Evolutionary conservation across 805 yeast species (phyloP), one percentile per base, ranked within the genome.

Genomic region (Metschnikowia arizonensis): DNA sequence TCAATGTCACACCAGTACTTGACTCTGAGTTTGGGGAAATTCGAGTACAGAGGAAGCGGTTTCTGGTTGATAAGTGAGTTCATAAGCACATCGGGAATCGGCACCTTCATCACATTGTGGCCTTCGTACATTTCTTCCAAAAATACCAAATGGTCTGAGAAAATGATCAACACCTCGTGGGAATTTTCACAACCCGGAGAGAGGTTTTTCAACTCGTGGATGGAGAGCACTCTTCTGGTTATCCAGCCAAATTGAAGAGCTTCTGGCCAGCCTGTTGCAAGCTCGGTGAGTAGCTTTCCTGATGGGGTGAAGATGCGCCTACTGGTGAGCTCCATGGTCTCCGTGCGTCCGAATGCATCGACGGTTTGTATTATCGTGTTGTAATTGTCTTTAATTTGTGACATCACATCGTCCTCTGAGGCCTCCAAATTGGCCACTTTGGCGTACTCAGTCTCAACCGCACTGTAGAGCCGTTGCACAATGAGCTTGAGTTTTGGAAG

Each of bases 171-270:
- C 5, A 88, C 74, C 33, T 82, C 83, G 33, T 28, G 48, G 46
- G 15, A 42, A 7, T 38, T 33, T 1, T 62, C 64, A 32, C 31
- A n/a, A 12, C 11, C 33, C 6, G 34, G 35, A 39, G 60, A 55
- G 8, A 63, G 50, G 45, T 60, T 62, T 25, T 48, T 47, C 25
- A 71, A 48, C 49, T 77, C 82, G 57, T 66, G 75, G 2, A 90
- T 82, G 0, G 91, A 85, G 9, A 91, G 89, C 3, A 91, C 93
- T 48, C 95, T 76, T 50, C 98, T 73, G 30, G 83, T 78, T 24
- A 88, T 61, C 97, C 97, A 90, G 17, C 95, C 96, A 58, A 82
- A 83, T 51, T 87, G 95, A 19, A 91, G 69, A 52, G 84, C 90
- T 0, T 78, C 66, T 0, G 98, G 98, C 97, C 97, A 90, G 10